Base-by-base conservation (phyloP, 805 yeast genomes). In the Yarrowia sp. region DNA sequence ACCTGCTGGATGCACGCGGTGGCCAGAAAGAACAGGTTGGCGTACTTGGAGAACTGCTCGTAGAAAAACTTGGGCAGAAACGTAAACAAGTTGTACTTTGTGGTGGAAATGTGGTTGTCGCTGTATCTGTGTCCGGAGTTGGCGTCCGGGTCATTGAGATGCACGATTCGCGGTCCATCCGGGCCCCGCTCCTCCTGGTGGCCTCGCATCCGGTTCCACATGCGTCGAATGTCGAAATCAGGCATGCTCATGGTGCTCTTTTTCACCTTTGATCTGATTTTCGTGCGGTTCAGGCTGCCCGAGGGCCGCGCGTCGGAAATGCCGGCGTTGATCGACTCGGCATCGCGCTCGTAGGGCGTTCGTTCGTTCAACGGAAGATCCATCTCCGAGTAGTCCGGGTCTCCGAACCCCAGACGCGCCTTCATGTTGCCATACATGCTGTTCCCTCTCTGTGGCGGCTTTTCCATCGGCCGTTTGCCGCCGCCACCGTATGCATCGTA, bases 41-140 rank as follows among this genome's bases (percentile, higher is more conserved):
- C 98, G 76, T 95, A 96, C 78, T 94, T 95, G 70, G 97, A 91
- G 78, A 95, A 96, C 78, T 95, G 99, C 80, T 95, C 99, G 73
- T 92, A 92, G 71, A 95, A 79, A 75, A 95, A 95, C 78, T 96
- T 96, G 24, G 99, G 99, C 60, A 95, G 71, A 74, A 95, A 95
- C 0, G 99, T 96, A 30, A 95, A 96, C 69, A 87, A 78, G 76
- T 95, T 96, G 80, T 96, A 95, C 76, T 95, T 95, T 13, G 99
- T 93, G 5, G 99, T 96, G 36, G 96, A 90, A 71, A 95, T 88
- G 76, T 93, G 93, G 77, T 95, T 95, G 69, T 87, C 93, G 68
- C 84, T 82, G 78, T 85, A 94, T 2, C 87, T 82, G 69, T 81
- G 82, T 1, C 84, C 77, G 9, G 78, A 72, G 73, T 91, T 91